A percentile compares a stretch with the other conserved stretches of the same genome.
Conservation (phyloP, 805 yeast genomes). For the Brettanomyces custersianus region DNA sequence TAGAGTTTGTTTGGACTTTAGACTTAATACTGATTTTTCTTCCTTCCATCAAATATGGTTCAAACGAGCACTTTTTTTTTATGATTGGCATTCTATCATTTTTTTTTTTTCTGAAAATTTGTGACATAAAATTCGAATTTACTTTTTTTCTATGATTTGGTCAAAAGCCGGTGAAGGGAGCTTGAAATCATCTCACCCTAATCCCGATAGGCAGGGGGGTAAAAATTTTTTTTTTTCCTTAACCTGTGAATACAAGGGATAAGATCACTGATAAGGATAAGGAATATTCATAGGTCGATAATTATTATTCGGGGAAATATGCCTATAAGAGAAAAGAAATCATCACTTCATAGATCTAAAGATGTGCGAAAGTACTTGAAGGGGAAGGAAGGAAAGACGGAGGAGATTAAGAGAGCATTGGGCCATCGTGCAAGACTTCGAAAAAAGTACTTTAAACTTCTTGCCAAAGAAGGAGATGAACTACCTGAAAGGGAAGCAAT, state of each 20-base stretch:
- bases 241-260: not conserved
- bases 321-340: not conserved
- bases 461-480: constrained; percentile 60
- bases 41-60: too few species aligned
- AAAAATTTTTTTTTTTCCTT: constrained; percentile 1
- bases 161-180: too few species aligned
- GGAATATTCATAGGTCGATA: not conserved
- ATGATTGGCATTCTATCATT: too few species aligned
- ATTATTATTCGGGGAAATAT: not conserved
- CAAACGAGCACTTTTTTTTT: too few species aligned
- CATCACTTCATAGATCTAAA: constrained; percentile 4
- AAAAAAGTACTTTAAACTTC: constrained; percentile 69
- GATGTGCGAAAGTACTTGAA: constrained; percentile 11
- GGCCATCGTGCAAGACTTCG: constrained; percentile 74
- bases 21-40: too few species aligned
- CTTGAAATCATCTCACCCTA: too few species aligned
- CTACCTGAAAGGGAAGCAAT: constrained; percentile 31
- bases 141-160: too few species aligned
- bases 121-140: too few species aligned
- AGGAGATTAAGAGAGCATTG: constrained; percentile 71
- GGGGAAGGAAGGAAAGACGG: constrained; percentile 25
- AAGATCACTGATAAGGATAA: not conserved
- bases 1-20: too few species aligned
- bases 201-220: too few species aligned
- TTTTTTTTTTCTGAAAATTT: too few species aligned